Percentiles rank a stretch among this genome's conserved stretches.
These are phyloP conservation scores for Cytidiella melzeri DNA, from an alignment of 768 basidiomycete species.

Conservation along the genomic window DNA sequence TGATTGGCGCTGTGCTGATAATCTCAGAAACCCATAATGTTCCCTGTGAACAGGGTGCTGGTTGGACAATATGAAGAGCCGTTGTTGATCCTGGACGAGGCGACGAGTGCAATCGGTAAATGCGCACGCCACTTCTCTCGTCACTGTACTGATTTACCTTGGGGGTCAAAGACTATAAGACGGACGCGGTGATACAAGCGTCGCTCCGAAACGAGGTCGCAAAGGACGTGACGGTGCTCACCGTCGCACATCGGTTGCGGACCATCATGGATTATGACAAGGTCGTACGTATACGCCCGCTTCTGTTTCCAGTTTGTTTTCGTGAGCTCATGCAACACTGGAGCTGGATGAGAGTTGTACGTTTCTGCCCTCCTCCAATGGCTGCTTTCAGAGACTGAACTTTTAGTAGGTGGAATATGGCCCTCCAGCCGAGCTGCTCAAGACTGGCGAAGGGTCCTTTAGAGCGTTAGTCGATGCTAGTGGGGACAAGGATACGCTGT, in stretches of 20 bases:
- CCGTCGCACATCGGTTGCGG: constrained; percentile 52
- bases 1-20: no score
- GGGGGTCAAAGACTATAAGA: constrained; percentile 38
- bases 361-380: no score
- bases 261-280: constrained; percentile 55
- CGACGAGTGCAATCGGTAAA: constrained; percentile 42
- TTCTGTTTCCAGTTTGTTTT: constrained; percentile 46
- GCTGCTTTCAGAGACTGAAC: neutral
- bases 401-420: constrained; percentile 39
- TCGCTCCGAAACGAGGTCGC: constrained; percentile 42
- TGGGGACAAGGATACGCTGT: constrained; percentile 25
- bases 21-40: no score
- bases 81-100: constrained; percentile 26
- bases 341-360: neutral
- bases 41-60: no score
- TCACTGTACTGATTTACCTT: neutral
- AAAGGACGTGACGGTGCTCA: constrained; percentile 23
- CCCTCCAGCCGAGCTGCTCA: constrained; percentile 34
- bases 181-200: constrained; percentile 48
- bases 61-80: no score
- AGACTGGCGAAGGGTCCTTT: constrained; percentile 28
- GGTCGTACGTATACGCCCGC: constrained; percentile 45
- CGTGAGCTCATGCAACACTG: neutral
- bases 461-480: constrained; percentile 33
- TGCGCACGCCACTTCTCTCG: neutral